Base-by-base conservation (phyloP, 495 filamentous ascomycete species). In the Venustampulla echinocandica region DNA sequence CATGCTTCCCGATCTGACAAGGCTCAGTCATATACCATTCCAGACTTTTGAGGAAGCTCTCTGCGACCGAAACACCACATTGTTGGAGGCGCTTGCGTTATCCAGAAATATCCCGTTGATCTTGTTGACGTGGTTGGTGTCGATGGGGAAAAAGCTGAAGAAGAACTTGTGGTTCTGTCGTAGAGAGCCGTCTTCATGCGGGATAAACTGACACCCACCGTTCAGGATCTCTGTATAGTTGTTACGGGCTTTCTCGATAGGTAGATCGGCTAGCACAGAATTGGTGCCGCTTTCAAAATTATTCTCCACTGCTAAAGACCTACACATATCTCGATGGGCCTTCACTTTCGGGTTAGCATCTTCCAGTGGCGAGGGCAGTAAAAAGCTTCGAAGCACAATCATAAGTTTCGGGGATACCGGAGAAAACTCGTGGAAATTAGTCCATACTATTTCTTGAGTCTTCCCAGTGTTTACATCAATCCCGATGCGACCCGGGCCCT, bases 371-470 rank as follows among this genome's bases (percentile, higher is more conserved):
- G 58, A 11, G 14, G 65, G 64, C 1, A 69, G 36, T 0, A 59
- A 1, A 27, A 11, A 13, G 28, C 36, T 53, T 21, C 74, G 61
- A 14, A 76, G 57, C 14, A 78, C 61, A 19, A 77, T 64, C 52
- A 76, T 62, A 6, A 78, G 54, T 46, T 58, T 66, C 3, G 74
- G 71, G 2, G 74, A 68, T 13, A 78, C 51, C 1, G 70, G 67
- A 6, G 68, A 64, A 45, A 78, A 67, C 3, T 55, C 44, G 43
- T 78, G 73, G 24, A 66, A 63, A 15, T 68, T 65, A 1, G 64
- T 69, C 22, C 56, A 70, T 17, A 35, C 28, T 24, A 14, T 37
- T 17, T 4, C 4, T 34, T 37, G 25, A 20, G 45, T 32, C 25
- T 56, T 52, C 10, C 53, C 33, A 19, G 39, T 37, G 28, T 28